These are phyloP conservation scores for Arabis hirsuta DNA, from an alignment of 345 rosid genomes.

Conservation along the genomic window DNA sequence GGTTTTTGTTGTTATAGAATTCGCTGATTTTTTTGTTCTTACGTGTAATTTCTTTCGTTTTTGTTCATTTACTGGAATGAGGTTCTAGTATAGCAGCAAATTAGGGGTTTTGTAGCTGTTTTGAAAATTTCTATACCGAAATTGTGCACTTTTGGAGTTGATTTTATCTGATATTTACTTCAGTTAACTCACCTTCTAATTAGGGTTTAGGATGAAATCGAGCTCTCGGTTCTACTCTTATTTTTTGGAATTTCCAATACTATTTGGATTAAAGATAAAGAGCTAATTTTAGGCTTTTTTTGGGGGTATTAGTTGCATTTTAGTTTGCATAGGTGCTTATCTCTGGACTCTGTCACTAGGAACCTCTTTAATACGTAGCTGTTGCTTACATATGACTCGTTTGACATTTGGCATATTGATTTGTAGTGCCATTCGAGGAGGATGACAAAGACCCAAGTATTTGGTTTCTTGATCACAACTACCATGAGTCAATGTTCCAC, in stretches of 20 bases:
- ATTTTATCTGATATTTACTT: neutral
- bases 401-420: slow-evolving; percentile 5
- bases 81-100: slow-evolving; percentile 5
- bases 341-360: neutral
- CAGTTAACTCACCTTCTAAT: neutral
- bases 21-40: neutral
- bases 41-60: too few species aligned
- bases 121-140: neutral
- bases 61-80: neutral
- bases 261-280: neutral
- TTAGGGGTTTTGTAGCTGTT: slow-evolving; percentile 17
- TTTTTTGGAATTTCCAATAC: neutral
- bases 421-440: slow-evolving; percentile 88
- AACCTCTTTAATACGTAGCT: neutral
- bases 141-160: neutral
- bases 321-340: neutral
- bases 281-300: neutral
- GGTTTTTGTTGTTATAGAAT: neutral
- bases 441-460: slow-evolving; percentile 83
- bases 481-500: slow-evolving; percentile 87
- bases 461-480: slow-evolving; percentile 94
- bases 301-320: slow-evolving; percentile 14
- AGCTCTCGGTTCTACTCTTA: neutral
- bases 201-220: slow-evolving; percentile 30
- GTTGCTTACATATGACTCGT: slow-evolving; percentile 20